Evolutionary conservation across 2,329 filamentous ascomycete species (phyloP).

Genomic region (Fusarium sp.): DNA sequence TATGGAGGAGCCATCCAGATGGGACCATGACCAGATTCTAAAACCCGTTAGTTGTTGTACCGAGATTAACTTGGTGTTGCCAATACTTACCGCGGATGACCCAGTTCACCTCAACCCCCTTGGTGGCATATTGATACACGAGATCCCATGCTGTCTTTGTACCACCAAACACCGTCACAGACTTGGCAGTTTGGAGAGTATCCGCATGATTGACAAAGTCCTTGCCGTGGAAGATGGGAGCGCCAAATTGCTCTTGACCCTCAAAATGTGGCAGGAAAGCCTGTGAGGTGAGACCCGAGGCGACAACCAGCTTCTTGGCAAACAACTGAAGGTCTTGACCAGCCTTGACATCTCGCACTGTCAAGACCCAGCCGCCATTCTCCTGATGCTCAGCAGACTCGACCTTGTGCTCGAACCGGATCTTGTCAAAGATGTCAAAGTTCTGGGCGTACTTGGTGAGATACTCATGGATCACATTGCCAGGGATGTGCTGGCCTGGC

Average conservation of each 20-base stretch:
- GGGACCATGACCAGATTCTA: constrained; percentile 62
- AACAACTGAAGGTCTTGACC: constrained; percentile 44
- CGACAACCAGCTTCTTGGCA: constrained; percentile 62
- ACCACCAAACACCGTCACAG: constrained; percentile 68
- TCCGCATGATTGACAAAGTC: constrained; percentile 56
- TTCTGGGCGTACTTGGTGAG: constrained; percentile 56
- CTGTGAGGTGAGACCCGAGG: constrained; percentile 65
- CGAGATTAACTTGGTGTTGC: background rate
- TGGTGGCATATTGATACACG: constrained; percentile 68
- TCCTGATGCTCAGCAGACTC: constrained; percentile 54
- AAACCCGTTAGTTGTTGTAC: constrained; percentile 24
- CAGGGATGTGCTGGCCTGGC: constrained; percentile 59
- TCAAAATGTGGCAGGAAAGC: constrained; percentile 56
- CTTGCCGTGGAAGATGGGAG: constrained; percentile 61
- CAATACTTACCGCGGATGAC: constrained; percentile 61
- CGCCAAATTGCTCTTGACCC: constrained; percentile 58
- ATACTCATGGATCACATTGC: constrained; percentile 58
- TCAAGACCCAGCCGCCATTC: constrained; percentile 54
- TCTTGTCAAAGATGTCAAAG: constrained; percentile 53
- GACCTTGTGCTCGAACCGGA: constrained; percentile 54
- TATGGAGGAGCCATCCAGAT: constrained; percentile 65
- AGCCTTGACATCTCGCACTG: constrained; percentile 16
- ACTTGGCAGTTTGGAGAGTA: constrained; percentile 54
- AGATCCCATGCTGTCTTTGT: constrained; percentile 74
- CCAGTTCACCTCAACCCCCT: constrained; percentile 67